Conservation (phyloP, 805 yeast genomes). For the Suhomyces tanzawaensis region DNA sequence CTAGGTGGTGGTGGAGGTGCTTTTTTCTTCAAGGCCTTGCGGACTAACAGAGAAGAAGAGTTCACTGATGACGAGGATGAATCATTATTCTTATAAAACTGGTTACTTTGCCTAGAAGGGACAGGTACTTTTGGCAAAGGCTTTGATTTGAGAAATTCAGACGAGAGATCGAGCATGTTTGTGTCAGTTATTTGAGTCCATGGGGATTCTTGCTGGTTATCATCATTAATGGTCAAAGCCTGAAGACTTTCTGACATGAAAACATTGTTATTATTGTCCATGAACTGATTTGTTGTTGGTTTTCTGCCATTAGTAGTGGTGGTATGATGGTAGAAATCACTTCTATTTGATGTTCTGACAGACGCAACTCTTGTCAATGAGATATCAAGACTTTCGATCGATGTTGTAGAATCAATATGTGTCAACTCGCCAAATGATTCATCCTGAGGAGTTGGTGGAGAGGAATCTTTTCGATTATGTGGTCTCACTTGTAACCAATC, state of each 20-base stretch:
- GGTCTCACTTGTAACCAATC: constrained; percentile 25
- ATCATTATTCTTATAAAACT: constrained; percentile 7
- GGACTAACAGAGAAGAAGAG: constrained; percentile 18
- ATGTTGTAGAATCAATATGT: constrained; percentile 18
- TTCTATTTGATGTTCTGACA: constrained; percentile 31
- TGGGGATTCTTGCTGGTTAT: too few relatives aligned
- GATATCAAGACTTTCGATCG: constrained; percentile 14
- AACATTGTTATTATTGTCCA: constrained; percentile 29
- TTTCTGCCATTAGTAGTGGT: constrained; percentile 23
- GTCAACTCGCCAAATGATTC: constrained; percentile 1
- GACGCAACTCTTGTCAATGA: constrained; percentile 34
- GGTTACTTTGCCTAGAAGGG: constrained; percentile 3
- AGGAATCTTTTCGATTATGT: background rate
- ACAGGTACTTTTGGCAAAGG: constrained; percentile 18
- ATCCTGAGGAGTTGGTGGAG: background rate
- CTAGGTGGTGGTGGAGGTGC: constrained; percentile 42
- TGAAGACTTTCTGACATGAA: constrained; percentile 15
- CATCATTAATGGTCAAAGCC: constrained; percentile 1
- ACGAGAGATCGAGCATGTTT: constrained; percentile 34
- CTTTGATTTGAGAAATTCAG: constrained; percentile 26
- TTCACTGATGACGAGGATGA: constrained; percentile 18
- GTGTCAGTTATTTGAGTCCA: too few relatives aligned
- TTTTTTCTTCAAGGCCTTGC: constrained; percentile 32
- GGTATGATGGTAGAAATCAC: constrained; percentile 36
- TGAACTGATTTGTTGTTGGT: background rate